Conservation (phyloP, 345 rosid genomes). For the Atalantia buxifolia region DNA sequence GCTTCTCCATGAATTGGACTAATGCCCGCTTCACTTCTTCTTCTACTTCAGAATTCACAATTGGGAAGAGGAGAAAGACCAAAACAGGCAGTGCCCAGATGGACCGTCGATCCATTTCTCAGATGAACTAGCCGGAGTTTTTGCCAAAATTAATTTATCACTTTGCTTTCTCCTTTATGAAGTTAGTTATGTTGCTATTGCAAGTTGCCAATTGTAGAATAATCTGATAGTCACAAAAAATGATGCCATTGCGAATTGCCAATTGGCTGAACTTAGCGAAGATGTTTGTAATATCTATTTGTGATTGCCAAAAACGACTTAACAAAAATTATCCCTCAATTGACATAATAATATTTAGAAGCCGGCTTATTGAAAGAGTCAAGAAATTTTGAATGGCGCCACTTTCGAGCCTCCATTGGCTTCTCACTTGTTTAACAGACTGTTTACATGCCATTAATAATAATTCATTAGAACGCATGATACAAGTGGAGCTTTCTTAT, state of each 20-base stretch:
- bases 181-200: neutral
- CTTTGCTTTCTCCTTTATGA: constrained; percentile 5
- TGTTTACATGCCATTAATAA: neutral
- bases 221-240: constrained; percentile 13
- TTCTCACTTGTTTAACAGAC: neutral
- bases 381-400: neutral
- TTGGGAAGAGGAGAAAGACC: constrained; percentile 27
- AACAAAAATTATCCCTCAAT: constrained; percentile 13
- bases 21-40: constrained; percentile 32
- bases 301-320: constrained; percentile 14
- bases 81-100: constrained; percentile 27
- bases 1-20: constrained; percentile 43
- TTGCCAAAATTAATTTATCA: neutral
- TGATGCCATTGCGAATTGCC: constrained; percentile 16
- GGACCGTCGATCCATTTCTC: constrained; percentile 22
- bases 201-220: neutral
- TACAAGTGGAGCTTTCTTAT: constrained; percentile 7
- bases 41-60: constrained; percentile 30
- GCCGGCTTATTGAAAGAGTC: constrained; percentile 32
- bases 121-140: neutral
- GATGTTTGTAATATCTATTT: constrained; percentile 1
- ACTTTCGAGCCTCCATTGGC: neutral
- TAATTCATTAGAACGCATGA: too few relatives aligned
- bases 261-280: constrained; percentile 33
- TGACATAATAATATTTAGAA: neutral